Percentiles rank a stretch among this genome's conserved stretches.
Conservation (phyloP, 306 rosid species). For the Prosopis cineraria region DNA sequence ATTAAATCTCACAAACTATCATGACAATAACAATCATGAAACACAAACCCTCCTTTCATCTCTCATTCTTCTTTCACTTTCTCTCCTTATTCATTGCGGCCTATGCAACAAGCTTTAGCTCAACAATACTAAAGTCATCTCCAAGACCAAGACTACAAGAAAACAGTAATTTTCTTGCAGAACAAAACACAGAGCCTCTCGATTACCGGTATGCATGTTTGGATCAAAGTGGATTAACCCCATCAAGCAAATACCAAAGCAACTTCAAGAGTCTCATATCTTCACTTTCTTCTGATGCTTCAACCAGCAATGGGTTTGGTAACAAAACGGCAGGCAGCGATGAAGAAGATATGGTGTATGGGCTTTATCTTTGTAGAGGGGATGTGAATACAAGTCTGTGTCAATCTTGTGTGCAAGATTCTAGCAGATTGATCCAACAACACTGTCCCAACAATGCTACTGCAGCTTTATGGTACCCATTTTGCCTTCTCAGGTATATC, state of each 20-base stretch:
- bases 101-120: background rate
- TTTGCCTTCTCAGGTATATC: conserved; percentile 42
- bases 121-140: background rate
- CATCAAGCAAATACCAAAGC: conserved; percentile 38
- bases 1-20: background rate
- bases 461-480: conserved; percentile 47
- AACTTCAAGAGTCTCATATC: conserved; percentile 40
- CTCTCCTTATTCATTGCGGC: background rate
- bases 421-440: conserved; percentile 39
- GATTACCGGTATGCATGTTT: conserved; percentile 49
- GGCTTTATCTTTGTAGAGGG: conserved; percentile 47
- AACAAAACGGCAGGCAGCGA: conserved; percentile 22
- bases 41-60: background rate
- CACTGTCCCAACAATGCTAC: conserved; percentile 45
- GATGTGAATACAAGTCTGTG: conserved; percentile 42
- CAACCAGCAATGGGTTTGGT: conserved; percentile 44
- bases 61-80: background rate
- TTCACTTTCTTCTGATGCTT: conserved; percentile 40
- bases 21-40: background rate
- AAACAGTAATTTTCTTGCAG: background rate
- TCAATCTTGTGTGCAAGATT: conserved; percentile 43
- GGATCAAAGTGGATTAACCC: conserved; percentile 36
- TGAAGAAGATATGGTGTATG: conserved; percentile 30
- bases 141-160: background rate
- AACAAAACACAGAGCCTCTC: conserved; percentile 31